phyloP scores from a whole-genome alignment of 2,329 filamentous ascomycete species.

The Cyphellophora europaea region DNA sequence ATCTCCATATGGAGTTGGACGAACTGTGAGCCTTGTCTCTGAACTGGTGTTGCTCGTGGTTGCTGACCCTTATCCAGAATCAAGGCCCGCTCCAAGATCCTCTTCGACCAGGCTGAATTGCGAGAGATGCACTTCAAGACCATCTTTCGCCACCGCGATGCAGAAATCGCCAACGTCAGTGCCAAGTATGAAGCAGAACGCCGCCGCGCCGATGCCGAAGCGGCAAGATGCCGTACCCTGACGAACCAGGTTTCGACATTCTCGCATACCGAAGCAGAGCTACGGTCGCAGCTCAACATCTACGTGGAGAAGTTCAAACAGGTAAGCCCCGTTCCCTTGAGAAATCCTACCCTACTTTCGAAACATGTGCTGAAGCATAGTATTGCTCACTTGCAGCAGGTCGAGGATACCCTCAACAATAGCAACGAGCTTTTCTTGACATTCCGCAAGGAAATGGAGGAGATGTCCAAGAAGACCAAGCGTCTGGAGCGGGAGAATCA shows the following conservation, averaged over 20 bases:
- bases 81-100: conserved; percentile 81
- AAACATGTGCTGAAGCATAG: conserved; percentile 16
- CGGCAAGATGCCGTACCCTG: conserved; percentile 69
- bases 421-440: conserved; percentile 96
- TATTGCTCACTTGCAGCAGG: conserved; percentile 46
- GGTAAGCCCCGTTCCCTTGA: conserved; percentile 52
- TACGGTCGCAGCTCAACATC: conserved; percentile 90
- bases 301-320: conserved; percentile 99
- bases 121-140: conserved; percentile 91
- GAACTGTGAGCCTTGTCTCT: conserved; percentile 56
- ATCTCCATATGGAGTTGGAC: conserved; percentile 78
- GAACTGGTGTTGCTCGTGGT: conserved; percentile 1
- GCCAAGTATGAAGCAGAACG: conserved; percentile 83
- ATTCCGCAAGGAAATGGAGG: conserved; percentile 98
- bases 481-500: conserved; percentile 94
- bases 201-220: conserved; percentile 76
- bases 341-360: too few relatives aligned
- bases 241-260: conserved; percentile 91
- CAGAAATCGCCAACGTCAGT: conserved; percentile 87
- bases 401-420: conserved; percentile 97
- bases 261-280: conserved; percentile 87
- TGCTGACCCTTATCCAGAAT: conserved; percentile 30
- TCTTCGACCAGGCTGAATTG: conserved; percentile 93
- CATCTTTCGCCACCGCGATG: conserved; percentile 83
- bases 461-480: conserved; percentile 99